phyloP scores from a whole-genome alignment of 2,329 filamentous ascomycete species.

The Salinomyces thailandicus region DNA sequence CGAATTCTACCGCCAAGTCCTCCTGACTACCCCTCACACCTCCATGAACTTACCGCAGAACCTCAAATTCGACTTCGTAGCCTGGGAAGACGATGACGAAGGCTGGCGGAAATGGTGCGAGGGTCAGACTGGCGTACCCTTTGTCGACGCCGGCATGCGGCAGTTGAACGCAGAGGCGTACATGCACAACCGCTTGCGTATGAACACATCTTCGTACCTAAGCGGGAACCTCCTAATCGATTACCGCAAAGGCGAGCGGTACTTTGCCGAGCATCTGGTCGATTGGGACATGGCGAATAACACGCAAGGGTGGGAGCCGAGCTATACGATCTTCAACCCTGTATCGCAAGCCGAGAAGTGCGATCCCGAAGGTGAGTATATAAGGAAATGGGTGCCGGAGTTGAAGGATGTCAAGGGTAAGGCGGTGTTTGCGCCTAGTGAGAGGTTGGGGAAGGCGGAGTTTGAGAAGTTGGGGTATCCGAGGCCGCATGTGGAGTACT shows the following conservation, averaged over 20 bases:
- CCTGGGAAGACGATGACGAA: slow-evolving; percentile 42
- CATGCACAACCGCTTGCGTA: slow-evolving; percentile 44
- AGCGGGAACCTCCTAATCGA: slow-evolving; percentile 41
- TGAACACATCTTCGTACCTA: slow-evolving; percentile 41
- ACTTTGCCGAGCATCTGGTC: slow-evolving; percentile 41
- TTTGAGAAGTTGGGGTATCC: slow-evolving; percentile 41
- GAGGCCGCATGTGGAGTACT: slow-evolving; percentile 36
- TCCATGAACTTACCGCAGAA: slow-evolving; percentile 38
- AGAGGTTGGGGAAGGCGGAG: slow-evolving; percentile 34
- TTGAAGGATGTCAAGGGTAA: slow-evolving; percentile 44
- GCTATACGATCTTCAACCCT: slow-evolving; percentile 47
- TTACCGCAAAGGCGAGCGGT: slow-evolving; percentile 40
- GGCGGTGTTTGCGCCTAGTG: slow-evolving; percentile 39
- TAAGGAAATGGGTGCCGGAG: slow-evolving; percentile 73
- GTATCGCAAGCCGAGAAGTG: slow-evolving; percentile 74
- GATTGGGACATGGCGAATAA: slow-evolving; percentile 42
- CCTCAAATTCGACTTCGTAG: slow-evolving; percentile 41
- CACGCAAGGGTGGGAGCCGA: slow-evolving; percentile 43
- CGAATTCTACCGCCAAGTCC: slow-evolving; percentile 41
- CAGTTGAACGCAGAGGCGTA: slow-evolving; percentile 40
- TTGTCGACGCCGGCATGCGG: slow-evolving; percentile 43
- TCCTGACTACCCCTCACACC: slow-evolving; percentile 37
- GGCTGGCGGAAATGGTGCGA: slow-evolving; percentile 41
- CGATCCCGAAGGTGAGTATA: slow-evolving; percentile 68
- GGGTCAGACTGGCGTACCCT: slow-evolving; percentile 38